A percentile compares a stretch with the other conserved stretches of the same genome.
Conservation (phyloP, 2,329 filamentous ascomycete genomes). For the Chaetomiaceae sp. region DNA sequence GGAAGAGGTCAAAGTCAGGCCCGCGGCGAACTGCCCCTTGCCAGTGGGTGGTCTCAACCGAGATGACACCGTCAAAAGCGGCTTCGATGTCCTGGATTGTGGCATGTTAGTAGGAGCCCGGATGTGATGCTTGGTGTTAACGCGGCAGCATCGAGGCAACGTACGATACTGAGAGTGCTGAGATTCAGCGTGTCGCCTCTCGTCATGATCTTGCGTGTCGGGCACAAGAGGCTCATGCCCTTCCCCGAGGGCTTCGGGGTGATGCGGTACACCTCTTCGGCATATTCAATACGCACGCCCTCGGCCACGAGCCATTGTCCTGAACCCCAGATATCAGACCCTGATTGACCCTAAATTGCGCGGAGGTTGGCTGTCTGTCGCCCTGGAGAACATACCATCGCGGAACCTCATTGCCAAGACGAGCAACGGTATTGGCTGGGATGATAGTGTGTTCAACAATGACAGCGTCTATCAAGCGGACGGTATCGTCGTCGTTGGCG, state of each 20-base stretch:
- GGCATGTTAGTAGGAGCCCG: neutral
- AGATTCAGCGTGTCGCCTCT: slow-evolving; percentile 54
- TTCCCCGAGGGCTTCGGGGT: slow-evolving; percentile 39
- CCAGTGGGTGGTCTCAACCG: slow-evolving; percentile 55
- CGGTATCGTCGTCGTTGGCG: too few relatives aligned
- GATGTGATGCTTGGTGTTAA: too few relatives aligned
- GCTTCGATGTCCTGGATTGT: slow-evolving; percentile 47
- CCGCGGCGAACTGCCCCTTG: slow-evolving; percentile 46
- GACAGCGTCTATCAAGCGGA: too few relatives aligned
- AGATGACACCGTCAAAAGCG: slow-evolving; percentile 54
- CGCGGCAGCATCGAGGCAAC: too few relatives aligned
- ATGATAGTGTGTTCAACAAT: too few relatives aligned
- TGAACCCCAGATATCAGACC: neutral
- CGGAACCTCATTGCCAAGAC: slow-evolving; percentile 60
- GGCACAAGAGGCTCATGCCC: slow-evolving; percentile 51
- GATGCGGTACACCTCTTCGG: slow-evolving; percentile 57
- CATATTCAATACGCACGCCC: slow-evolving; percentile 58
- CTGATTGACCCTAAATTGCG: too few relatives aligned
- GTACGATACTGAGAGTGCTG: slow-evolving; percentile 48
- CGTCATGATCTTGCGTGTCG: slow-evolving; percentile 49
- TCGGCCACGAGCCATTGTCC: slow-evolving; percentile 54
- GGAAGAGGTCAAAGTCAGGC: slow-evolving; percentile 55
- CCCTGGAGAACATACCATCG: slow-evolving; percentile 50
- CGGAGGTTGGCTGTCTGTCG: too few relatives aligned
- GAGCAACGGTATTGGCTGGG: too few relatives aligned